Percentiles rank a stretch among this genome's conserved stretches.
Evolutionary conservation across 148 eudicot species (phyloP).

Genomic region (Cornus kousa): DNA sequence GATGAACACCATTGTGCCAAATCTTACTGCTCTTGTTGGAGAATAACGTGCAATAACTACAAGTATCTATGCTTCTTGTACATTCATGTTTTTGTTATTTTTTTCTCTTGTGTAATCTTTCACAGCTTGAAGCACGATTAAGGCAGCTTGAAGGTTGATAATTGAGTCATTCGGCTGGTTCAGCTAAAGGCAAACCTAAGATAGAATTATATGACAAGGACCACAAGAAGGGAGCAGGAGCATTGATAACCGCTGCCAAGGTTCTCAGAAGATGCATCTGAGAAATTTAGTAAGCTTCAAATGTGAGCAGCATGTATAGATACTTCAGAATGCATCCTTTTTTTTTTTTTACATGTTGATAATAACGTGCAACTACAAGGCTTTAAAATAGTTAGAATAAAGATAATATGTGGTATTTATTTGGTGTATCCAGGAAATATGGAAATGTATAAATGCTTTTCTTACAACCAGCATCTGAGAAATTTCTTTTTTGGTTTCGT

Average conservation of each 20-base stretch:
- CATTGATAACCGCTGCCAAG: conserved; percentile 87
- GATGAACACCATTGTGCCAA: conserved; percentile 95
- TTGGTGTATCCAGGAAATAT: conserved; percentile 1
- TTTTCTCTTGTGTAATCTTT: conserved; percentile 10
- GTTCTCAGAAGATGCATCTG: conserved; percentile 20
- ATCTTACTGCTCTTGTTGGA: conserved; percentile 93
- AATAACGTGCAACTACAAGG: not conserved
- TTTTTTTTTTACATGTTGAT: not conserved
- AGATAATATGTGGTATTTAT: not conserved
- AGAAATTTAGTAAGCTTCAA: conserved; percentile 27
- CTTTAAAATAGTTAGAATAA: not conserved
- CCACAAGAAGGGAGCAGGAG: conserved; percentile 75
- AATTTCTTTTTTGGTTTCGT: too few species aligned
- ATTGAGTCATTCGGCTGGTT: conserved; percentile 77
- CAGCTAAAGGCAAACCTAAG: conserved; percentile 94
- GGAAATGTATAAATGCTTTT: not conserved
- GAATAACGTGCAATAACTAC: too few species aligned
- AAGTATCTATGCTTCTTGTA: not conserved
- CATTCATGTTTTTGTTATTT: not conserved
- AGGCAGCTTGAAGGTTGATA: conserved; percentile 89
- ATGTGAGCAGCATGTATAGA: conserved; percentile 16
- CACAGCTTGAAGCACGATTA: conserved; percentile 81
- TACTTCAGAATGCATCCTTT: not conserved
- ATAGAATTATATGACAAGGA: conserved; percentile 89
- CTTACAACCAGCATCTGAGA: not conserved